Conservation (phyloP, 2,329 filamentous ascomycete species). For the Colletotrichum cordylinicola region DNA sequence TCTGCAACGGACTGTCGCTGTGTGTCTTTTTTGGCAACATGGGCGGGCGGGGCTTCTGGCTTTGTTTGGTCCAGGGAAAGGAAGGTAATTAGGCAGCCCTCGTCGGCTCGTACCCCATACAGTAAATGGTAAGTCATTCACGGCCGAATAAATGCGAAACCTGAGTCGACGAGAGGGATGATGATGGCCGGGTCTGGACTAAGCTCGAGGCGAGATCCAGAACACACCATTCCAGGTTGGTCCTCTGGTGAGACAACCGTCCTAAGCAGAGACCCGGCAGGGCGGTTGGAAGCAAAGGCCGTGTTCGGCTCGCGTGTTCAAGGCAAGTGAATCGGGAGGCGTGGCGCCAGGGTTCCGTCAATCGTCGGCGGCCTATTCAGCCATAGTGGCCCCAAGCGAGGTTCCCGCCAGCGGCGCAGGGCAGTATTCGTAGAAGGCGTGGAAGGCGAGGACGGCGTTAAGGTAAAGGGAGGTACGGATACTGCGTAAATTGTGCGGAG, state of each 20-base stretch:
- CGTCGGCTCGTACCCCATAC: neutral
- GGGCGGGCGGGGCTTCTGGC: neutral
- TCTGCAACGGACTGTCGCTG: neutral
- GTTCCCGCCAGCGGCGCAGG: neutral
- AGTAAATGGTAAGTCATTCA: neutral
- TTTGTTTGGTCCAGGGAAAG: neutral
- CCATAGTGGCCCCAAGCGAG: constrained; percentile 8
- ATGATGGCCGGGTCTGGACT: constrained; percentile 4
- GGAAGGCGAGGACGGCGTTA: neutral
- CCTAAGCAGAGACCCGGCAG: neutral
- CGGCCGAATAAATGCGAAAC: neutral
- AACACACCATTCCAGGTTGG: neutral
- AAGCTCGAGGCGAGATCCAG: neutral
- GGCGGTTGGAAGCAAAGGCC: neutral
- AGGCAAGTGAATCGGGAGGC: constrained; percentile 9
- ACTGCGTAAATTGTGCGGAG: neutral
- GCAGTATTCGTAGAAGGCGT: neutral
- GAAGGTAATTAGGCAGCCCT: neutral
- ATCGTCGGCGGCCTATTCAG: constrained; percentile 10
- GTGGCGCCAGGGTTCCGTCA: constrained; percentile 10
- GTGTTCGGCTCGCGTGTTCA: constrained; percentile 13
- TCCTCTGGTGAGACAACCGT: neutral
- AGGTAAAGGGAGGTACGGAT: too few species aligned
- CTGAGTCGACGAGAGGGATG: neutral
- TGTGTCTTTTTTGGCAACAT: neutral